phyloP scores from a whole-genome alignment of 1,284 basidiomycete species.

The Melampsora abietis-canadensis region DNA sequence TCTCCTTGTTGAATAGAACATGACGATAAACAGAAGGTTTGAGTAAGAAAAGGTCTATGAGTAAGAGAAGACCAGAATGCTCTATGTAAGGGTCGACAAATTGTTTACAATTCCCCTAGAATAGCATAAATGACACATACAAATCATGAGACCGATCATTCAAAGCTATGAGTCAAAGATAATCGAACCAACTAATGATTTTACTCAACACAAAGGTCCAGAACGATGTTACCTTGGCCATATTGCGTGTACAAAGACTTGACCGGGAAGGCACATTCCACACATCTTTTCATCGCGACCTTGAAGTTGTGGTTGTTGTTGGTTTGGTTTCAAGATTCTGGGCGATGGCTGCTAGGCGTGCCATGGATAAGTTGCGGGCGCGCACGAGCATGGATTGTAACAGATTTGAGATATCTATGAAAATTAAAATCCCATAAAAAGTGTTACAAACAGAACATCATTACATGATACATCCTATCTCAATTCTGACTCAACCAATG shows the following conservation, averaged over 20 bases:
- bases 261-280: constrained; percentile 2
- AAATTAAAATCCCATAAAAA: too few species aligned
- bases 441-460: too few species aligned
- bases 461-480: too few species aligned
- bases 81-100: constrained; percentile 40
- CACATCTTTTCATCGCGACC: constrained; percentile 14
- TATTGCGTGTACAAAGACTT: constrained; percentile 28
- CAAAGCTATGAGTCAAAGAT: neutral
- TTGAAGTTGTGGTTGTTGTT: neutral
- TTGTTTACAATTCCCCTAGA: constrained; percentile 19
- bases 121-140: neutral
- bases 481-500: too few species aligned
- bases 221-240: constrained; percentile 26
- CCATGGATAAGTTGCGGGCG: too few species aligned
- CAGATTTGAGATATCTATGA: too few species aligned
- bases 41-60: constrained; percentile 29
- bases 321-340: too few species aligned
- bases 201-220: constrained; percentile 26
- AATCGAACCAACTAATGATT: neutral
- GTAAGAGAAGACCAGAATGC: constrained; percentile 14
- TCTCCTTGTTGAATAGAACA: constrained; percentile 20
- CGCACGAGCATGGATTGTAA: too few species aligned
- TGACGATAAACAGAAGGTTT: constrained; percentile 36
- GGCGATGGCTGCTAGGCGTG: too few species aligned
- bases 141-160: neutral